Evolutionary conservation across 1,139 yeast species (phyloP).

Genomic region (Ogataea hybrid): DNA sequence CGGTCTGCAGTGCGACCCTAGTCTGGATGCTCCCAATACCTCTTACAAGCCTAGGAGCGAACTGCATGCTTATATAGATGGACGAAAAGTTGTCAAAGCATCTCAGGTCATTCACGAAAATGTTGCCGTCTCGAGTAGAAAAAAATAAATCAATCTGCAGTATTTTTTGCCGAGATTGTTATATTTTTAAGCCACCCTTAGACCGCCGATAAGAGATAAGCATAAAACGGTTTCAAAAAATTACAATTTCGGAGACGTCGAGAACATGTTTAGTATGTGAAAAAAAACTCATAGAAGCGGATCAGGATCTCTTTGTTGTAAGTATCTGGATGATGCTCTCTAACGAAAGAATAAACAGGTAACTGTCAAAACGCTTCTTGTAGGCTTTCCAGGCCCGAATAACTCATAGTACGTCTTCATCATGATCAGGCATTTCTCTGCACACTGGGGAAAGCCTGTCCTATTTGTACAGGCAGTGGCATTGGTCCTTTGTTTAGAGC

Average conservation of each 20-base stretch:
- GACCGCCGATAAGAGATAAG: not conserved
- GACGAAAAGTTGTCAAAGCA: not conserved
- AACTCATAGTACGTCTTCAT: not conserved
- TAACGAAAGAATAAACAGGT: not conserved
- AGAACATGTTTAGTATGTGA: not conserved
- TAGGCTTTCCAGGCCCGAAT: not conserved
- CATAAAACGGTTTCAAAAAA: not conserved
- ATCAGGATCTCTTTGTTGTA: not conserved
- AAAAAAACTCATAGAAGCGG: not conserved
- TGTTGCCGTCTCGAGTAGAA: not conserved
- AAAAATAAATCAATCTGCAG: not conserved
- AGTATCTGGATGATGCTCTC: not conserved
- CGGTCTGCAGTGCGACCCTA: slow-evolving; percentile 50
- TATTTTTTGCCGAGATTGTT: not conserved
- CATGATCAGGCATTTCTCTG: not conserved
- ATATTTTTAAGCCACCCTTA: not conserved
- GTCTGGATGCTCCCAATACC: slow-evolving; percentile 15
- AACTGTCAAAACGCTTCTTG: not conserved
- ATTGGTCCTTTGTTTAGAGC: not conserved
- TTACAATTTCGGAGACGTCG: not conserved
- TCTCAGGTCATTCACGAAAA: not conserved
- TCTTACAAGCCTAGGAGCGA: not conserved
- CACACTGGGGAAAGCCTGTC: not conserved
- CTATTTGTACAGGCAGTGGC: not conserved
- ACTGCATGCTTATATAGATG: not conserved